Conservation (phyloP, 2,329 filamentous ascomycete species). For the Colletotrichum tabaci region DNA sequence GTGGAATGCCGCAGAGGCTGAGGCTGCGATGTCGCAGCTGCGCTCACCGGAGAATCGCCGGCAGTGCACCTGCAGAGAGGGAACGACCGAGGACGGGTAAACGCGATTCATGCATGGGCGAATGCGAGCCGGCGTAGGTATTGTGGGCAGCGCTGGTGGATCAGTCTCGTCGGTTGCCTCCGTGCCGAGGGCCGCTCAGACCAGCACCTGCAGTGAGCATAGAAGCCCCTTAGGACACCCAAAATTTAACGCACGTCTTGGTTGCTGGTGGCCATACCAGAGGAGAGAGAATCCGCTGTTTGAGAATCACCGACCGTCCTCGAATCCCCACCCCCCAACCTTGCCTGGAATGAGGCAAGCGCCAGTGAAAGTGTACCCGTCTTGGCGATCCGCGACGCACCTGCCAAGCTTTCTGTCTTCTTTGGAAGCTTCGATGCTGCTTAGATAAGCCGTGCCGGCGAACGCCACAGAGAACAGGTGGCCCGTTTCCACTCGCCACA, state of each 20-base stretch:
- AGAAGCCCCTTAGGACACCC: neutral
- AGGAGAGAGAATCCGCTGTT: neutral
- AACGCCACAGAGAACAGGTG: slow-evolving; percentile 31
- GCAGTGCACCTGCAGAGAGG: neutral
- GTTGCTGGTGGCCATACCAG: neutral
- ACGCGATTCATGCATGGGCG: neutral
- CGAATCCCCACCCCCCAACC: neutral
- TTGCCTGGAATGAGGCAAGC: slow-evolving; percentile 13
- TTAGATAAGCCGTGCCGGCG: slow-evolving; percentile 4
- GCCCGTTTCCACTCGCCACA: slow-evolving; percentile 26
- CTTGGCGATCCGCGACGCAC: slow-evolving; percentile 25
- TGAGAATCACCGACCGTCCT: neutral
- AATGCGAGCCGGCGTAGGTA: slow-evolving; percentile 3
- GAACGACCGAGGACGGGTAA: neutral
- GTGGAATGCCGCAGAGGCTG: neutral
- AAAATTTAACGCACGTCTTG: neutral
- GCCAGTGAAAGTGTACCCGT: slow-evolving; percentile 11
- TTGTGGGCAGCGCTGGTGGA: neutral
- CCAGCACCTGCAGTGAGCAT: neutral
- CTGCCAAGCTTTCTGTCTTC: slow-evolving; percentile 15
- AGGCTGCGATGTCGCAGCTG: neutral
- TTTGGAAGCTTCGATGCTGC: slow-evolving; percentile 6
- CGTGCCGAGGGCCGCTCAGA: neutral
- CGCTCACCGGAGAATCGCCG: neutral
- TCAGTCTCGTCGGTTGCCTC: neutral